Evolutionary conservation across 306 rosid species (phyloP).

Genomic region (Prosopis cineraria): DNA sequence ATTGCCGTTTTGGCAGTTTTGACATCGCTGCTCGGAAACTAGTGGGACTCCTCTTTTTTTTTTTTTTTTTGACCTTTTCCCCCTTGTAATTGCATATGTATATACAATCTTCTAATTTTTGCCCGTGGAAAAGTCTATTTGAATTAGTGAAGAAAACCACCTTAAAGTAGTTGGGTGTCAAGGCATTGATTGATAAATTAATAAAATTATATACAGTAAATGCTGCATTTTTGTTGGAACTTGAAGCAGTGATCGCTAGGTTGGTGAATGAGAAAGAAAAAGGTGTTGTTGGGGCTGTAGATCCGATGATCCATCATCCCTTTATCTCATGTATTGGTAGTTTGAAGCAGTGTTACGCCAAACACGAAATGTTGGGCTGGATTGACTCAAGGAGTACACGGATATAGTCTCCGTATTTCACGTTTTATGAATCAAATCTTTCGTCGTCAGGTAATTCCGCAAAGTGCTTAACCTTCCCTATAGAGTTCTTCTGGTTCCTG

Average conservation of each 20-base stretch:
- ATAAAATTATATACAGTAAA: neutral
- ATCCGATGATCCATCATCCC: neutral
- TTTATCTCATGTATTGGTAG: neutral
- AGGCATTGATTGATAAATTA: constrained; percentile 5
- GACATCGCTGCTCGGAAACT: constrained; percentile 79
- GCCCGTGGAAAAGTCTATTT: neutral
- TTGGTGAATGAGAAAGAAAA: neutral
- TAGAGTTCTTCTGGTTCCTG: too few species aligned
- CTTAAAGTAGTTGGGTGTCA: neutral
- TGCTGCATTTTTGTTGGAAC: neutral
- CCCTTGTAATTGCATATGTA: constrained; percentile 22
- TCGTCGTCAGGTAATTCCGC: neutral
- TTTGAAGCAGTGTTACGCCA: neutral
- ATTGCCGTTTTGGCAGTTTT: constrained; percentile 84
- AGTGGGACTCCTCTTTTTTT: neutral
- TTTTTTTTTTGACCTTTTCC: neutral
- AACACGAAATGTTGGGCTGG: neutral
- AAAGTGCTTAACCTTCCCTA: neutral
- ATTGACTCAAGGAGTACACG: neutral
- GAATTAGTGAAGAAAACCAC: neutral
- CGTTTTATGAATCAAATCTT: neutral
- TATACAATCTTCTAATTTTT: constrained; percentile 23
- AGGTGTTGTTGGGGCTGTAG: neutral
- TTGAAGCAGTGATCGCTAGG: neutral
- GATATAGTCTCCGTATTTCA: neutral